Conservation (phyloP, 345 rosid species). For the Camelina neglecta region DNA sequence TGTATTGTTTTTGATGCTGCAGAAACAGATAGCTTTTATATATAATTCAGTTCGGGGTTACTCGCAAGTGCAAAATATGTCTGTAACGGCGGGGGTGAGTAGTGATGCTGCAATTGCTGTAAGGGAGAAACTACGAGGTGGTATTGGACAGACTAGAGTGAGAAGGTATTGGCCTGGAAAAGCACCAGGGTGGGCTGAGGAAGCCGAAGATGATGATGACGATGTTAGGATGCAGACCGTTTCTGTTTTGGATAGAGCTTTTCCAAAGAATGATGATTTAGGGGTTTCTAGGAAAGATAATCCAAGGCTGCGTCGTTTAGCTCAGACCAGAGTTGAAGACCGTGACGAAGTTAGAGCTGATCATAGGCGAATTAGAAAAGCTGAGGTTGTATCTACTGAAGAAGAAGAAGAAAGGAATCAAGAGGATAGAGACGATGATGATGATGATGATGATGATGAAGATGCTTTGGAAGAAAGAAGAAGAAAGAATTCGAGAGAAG, state of each 20-base stretch:
- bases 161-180: conserved; percentile 80
- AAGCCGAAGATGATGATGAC: conserved; percentile 59
- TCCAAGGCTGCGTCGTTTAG: conserved; percentile 65
- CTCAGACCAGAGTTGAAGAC: no score
- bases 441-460: conserved; percentile 47
- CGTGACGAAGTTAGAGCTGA: no score
- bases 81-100: conserved; percentile 65
- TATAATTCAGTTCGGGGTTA: no score
- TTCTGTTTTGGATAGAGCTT: conserved; percentile 60
- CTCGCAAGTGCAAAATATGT: conserved; percentile 46
- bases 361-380: conserved; percentile 56
- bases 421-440: conserved; percentile 56
- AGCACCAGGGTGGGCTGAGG: conserved; percentile 81
- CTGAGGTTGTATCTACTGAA: conserved; percentile 66
- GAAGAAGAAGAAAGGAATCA: conserved; percentile 62
- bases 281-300: conserved; percentile 57
- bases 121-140: conserved; percentile 71
- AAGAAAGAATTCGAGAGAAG: conserved; percentile 53
- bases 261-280: conserved; percentile 50
- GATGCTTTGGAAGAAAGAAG: conserved; percentile 51
- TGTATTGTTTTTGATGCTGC: no score
- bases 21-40: no score
- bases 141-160: conserved; percentile 72
- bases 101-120: conserved; percentile 62
- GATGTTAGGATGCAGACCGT: conserved; percentile 60